A percentile compares a stretch with the other conserved stretches of the same genome.
Evolutionary conservation across 1,284 basidiomycete genomes (phyloP).

Genomic region (Hymenochaete sp.): DNA sequence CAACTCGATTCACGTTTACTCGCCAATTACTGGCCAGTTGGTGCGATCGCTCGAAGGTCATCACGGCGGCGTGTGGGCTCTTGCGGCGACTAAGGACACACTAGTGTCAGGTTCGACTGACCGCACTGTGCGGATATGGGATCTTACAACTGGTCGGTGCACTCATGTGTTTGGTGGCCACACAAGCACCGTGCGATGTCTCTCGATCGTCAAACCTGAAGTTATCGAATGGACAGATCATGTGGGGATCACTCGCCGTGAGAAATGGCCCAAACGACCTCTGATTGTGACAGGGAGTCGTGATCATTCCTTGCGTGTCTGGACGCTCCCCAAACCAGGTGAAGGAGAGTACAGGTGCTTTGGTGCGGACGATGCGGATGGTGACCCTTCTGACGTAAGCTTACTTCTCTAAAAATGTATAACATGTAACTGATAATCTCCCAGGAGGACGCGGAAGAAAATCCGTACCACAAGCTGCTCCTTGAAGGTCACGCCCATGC

Average conservation of each 20-base stretch:
- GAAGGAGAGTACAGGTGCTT: constrained; percentile 72
- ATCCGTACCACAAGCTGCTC: constrained; percentile 82
- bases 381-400: constrained; percentile 60
- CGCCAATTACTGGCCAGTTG: constrained; percentile 69
- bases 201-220: constrained; percentile 86
- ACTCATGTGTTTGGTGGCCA: constrained; percentile 91
- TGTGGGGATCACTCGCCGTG: constrained; percentile 46
- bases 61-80: constrained; percentile 93
- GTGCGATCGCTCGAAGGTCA: constrained; percentile 76
- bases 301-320: constrained; percentile 84
- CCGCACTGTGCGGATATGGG: constrained; percentile 91
- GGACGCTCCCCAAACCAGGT: constrained; percentile 74
- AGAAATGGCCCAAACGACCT: constrained; percentile 79
- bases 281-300: constrained; percentile 91
- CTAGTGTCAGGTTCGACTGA: constrained; percentile 93
- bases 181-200: constrained; percentile 85
- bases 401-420: constrained; percentile 14
- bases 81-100: constrained; percentile 75
- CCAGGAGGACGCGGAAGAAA: constrained; percentile 69
- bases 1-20: constrained; percentile 89
- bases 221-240: constrained; percentile 63
- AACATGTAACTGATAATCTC: constrained; percentile 7
- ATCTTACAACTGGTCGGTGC: constrained; percentile 69
- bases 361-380: constrained; percentile 57
- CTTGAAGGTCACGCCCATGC: constrained; percentile 86